These are phyloP conservation scores for Chaetomium sp. DNA, from an alignment of 2,329 filamentous ascomycete genomes.

Conservation along the genomic window DNA sequence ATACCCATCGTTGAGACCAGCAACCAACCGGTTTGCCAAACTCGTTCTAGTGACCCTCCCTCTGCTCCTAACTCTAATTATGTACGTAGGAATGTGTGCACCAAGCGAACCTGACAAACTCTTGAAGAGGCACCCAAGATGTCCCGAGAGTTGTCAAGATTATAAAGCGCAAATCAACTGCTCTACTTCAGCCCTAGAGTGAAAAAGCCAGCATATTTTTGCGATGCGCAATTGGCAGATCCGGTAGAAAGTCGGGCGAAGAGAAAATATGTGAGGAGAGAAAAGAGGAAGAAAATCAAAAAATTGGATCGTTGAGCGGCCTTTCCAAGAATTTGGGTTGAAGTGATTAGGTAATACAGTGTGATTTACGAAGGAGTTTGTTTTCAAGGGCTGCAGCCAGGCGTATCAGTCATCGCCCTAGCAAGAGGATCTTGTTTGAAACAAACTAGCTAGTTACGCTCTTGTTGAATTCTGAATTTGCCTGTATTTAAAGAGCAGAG, in stretches of 20 bases:
- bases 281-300: conserved; percentile 11
- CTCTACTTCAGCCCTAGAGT: conserved; percentile 49
- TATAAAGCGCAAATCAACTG: conserved; percentile 48
- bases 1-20: conserved; percentile 12
- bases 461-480: too few relatives aligned
- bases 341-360: conserved; percentile 2
- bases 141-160: conserved; percentile 46
- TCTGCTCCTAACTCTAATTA: too few relatives aligned
- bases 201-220: conserved; percentile 33
- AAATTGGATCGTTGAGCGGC: not conserved
- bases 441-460: not conserved
- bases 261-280: conserved; percentile 44
- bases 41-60: not conserved
- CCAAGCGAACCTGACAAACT: conserved; percentile 57
- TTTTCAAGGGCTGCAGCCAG: too few relatives aligned
- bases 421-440: not conserved
- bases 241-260: conserved; percentile 34
- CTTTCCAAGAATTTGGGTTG: conserved; percentile 1
- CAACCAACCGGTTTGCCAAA: not conserved
- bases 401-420: too few relatives aligned
- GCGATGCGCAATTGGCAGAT: conserved; percentile 29
- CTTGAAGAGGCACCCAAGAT: conserved; percentile 23
- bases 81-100: conserved; percentile 51
- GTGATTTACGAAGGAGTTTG: too few relatives aligned
- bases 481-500: too few relatives aligned